Base-by-base conservation (phyloP, 768 basidiomycete species). In the Rhizopogon vesiculosus region DNA sequence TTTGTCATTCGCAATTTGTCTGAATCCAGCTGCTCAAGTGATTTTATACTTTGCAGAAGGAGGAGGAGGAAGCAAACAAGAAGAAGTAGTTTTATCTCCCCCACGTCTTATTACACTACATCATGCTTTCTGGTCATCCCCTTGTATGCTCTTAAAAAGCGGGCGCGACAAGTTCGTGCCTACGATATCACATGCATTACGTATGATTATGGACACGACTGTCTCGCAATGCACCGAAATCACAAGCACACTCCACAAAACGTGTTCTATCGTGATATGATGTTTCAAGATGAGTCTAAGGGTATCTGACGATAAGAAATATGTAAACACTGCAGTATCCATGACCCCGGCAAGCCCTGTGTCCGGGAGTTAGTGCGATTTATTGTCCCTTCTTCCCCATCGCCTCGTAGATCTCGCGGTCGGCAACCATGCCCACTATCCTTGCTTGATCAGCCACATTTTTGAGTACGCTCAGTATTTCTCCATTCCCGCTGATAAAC, bases 51-150 rank as follows among this genome's bases (percentile, higher is more conserved):
- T 45, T 64, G 56, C 66, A 91, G 90, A 90, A 87, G 70, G 91
- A 90, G 64, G 93, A 93, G 70, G 92, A 94, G 81, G 92, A 93
- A 70, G 91, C 89, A 56, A 83, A 80, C 70, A 93, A 93, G 82
- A 92, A 92, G 79, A 92, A 93, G 78, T 91, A 85, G 76, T 55
- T 33, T 54, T 56, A 51, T 51, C 51, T 50, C 49, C 55, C 53
- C 29, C 59, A 63, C 52, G 46, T 61, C 50, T 59, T 55, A 56
- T 56, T 59, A 66, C 19, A 49, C 62, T 60, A 62, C 63, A 45
- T 70, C 54, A 57, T 57, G 49, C 59, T 62, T 61, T 56, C 59
- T 45, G 42, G 42, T 51, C 64, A 56, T 42, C 49, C 57, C 61
- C 45, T 38, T 61, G 65, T 71, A 59, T 70, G 66, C 67, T 69